Conservation (phyloP, 768 basidiomycete genomes). For the Boletus sensibilis region DNA sequence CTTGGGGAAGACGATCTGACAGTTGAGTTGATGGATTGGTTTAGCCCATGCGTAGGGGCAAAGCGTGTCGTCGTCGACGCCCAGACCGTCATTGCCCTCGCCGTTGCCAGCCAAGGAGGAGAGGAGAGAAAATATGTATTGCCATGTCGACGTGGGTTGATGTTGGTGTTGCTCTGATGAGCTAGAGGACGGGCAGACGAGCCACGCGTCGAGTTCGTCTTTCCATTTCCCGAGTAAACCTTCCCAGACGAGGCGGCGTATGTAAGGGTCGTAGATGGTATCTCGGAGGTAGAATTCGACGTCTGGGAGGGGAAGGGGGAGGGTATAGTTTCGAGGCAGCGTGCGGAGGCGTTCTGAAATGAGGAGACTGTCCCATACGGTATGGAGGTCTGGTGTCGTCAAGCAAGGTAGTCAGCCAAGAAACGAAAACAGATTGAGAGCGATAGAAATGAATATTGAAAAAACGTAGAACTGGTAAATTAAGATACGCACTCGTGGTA, state of each 20-base stretch:
- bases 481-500: slow-evolving; percentile 56
- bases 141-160: slow-evolving; percentile 24
- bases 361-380: slow-evolving; percentile 82
- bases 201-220: slow-evolving; percentile 60
- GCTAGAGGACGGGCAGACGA: slow-evolving; percentile 54
- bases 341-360: slow-evolving; percentile 80
- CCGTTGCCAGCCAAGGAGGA: not conserved
- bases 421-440: not conserved
- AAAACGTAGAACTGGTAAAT: not conserved
- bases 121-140: slow-evolving; percentile 19
- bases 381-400: slow-evolving; percentile 63
- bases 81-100: slow-evolving; percentile 26
- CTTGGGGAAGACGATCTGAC: slow-evolving; percentile 76
- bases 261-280: slow-evolving; percentile 83
- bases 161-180: slow-evolving; percentile 4
- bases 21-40: slow-evolving; percentile 75
- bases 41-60: slow-evolving; percentile 82
- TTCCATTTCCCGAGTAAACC: slow-evolving; percentile 72
- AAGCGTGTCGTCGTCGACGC: slow-evolving; percentile 53
- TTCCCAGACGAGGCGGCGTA: slow-evolving; percentile 86
- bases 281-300: slow-evolving; percentile 70
- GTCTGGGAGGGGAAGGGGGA: slow-evolving; percentile 62
- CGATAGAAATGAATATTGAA: not conserved
- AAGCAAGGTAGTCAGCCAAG: not conserved
- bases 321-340: slow-evolving; percentile 72